phyloP scores from a whole-genome alignment of 2,329 filamentous ascomycete genomes.

The Penicillium sp. region DNA sequence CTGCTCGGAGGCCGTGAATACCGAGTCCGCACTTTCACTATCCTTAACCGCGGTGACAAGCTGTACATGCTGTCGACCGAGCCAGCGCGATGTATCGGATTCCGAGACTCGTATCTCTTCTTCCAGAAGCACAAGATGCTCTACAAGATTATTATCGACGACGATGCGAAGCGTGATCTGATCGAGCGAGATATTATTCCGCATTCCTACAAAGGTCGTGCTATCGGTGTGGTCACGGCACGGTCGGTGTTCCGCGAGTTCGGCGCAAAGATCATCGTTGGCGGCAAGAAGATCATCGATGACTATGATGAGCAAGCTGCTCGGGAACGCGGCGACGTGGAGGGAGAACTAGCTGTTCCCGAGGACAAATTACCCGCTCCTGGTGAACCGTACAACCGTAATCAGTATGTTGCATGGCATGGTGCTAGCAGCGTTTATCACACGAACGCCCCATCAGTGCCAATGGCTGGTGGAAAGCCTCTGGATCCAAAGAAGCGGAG shows the following conservation, averaged over 20 bases:
- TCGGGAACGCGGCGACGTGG: constrained; percentile 74
- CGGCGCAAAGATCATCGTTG: constrained; percentile 89
- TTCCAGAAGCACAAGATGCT: constrained; percentile 97
- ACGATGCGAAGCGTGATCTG: constrained; percentile 95
- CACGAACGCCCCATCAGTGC: constrained; percentile 75
- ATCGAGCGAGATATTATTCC: constrained; percentile 95
- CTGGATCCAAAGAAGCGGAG: constrained; percentile 79
- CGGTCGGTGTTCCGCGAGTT: constrained; percentile 97
- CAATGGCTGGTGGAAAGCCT: constrained; percentile 72
- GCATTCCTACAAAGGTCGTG: constrained; percentile 96
- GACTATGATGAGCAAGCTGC: constrained; percentile 84
- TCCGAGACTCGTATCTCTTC: constrained; percentile 97
- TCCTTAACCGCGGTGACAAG: constrained; percentile 77
- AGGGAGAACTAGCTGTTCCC: constrained; percentile 90
- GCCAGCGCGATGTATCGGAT: constrained; percentile 92
- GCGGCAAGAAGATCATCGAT: constrained; percentile 80
- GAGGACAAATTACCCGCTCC: constrained; percentile 74
- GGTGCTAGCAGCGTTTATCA: constrained; percentile 96
- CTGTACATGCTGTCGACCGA: constrained; percentile 99
- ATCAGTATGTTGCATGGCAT: constrained; percentile 98
- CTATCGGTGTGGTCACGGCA: constrained; percentile 95
- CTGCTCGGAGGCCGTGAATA: constrained; percentile 86
- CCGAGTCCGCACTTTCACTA: constrained; percentile 91
- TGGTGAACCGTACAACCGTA: constrained; percentile 95
- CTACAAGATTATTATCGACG: constrained; percentile 97